Conservation (phyloP, 2,329 filamentous ascomycete species). For the Pseudonectria foliicola region DNA sequence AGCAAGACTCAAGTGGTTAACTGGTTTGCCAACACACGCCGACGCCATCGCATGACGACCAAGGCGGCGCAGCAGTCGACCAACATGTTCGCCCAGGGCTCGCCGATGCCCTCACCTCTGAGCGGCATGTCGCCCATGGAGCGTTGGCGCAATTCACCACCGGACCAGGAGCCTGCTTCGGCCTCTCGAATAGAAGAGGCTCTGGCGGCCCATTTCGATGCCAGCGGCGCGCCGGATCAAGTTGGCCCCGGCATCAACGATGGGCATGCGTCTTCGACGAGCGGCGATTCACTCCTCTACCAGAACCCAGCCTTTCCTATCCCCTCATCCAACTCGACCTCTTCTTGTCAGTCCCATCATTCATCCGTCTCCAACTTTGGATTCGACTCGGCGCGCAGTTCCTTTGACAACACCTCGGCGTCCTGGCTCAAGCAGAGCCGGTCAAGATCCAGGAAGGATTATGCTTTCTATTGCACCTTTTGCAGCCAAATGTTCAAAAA, state of each 20-base stretch:
- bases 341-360: constrained; percentile 18
- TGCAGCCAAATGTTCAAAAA: constrained; percentile 33
- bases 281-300: constrained; percentile 23
- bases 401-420: constrained; percentile 10
- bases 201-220: constrained; percentile 10
- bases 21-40: constrained; percentile 45
- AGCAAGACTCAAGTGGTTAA: constrained; percentile 38
- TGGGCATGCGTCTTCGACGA: constrained; percentile 25
- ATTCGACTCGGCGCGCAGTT: constrained; percentile 16
- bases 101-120: constrained; percentile 33
- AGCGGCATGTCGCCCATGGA: constrained; percentile 39
- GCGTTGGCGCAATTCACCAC: constrained; percentile 34
- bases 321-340: constrained; percentile 21
- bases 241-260: constrained; percentile 14
- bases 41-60: constrained; percentile 34
- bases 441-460: constrained; percentile 8
- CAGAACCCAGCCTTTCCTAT: constrained; percentile 10
- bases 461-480: constrained; percentile 31
- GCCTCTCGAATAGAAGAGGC: constrained; percentile 32
- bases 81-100: constrained; percentile 30
- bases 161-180: constrained; percentile 37
- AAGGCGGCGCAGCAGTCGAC: constrained; percentile 18
- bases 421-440: constrained; percentile 10
- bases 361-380: constrained; percentile 7
- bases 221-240: constrained; percentile 11